phyloP scores from a whole-genome alignment of 176 grass and related monocot genomes.

The Zoysia pacifica region DNA sequence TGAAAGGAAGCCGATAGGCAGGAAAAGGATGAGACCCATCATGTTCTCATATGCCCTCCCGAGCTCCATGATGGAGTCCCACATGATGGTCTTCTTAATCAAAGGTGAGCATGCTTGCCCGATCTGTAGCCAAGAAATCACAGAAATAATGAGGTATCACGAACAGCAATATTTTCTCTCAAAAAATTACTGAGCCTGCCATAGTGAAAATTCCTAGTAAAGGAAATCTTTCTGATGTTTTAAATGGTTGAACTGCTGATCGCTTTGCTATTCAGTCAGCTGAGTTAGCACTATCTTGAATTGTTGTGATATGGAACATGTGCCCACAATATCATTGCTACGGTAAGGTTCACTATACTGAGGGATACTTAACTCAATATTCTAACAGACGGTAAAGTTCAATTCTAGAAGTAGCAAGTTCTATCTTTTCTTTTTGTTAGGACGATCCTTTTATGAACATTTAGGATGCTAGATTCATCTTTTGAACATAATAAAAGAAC shows the following conservation, averaged over 20 bases:
- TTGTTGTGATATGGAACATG: background rate
- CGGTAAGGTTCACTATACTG: background rate
- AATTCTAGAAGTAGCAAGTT: background rate
- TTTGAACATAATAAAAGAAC: background rate
- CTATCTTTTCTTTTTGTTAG: background rate
- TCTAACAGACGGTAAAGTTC: background rate
- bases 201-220: background rate
- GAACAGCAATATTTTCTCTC: background rate
- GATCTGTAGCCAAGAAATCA: constrained; percentile 49
- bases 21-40: constrained; percentile 83
- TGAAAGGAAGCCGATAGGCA: constrained; percentile 80
- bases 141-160: background rate
- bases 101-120: constrained; percentile 68
- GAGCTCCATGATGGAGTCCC: constrained; percentile 98
- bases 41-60: constrained; percentile 80
- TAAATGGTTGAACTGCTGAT: background rate
- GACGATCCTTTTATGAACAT: background rate
- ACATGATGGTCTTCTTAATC: constrained; percentile 44
- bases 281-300: background rate
- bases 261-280: background rate
- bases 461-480: constrained; percentile 2
- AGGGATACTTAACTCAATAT: background rate
- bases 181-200: background rate
- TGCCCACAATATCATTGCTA: background rate
- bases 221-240: background rate